phyloP scores from a whole-genome alignment of 176 grass and related monocot species.

The Carex kokanica region DNA sequence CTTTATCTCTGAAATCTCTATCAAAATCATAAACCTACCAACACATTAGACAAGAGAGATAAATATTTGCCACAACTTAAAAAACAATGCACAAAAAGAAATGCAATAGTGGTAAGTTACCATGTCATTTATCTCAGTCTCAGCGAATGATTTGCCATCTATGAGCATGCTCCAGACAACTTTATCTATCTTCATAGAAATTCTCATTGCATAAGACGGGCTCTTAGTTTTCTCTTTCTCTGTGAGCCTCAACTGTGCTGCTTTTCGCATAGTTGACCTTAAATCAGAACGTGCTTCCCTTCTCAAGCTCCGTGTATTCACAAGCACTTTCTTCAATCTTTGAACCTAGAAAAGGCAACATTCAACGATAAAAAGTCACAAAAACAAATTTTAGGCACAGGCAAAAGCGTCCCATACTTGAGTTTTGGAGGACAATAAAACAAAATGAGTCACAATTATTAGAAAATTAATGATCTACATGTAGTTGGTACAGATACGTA shows the following conservation, averaged over 20 bases:
- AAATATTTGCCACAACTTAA: not conserved
- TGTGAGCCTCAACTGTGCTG: conserved; percentile 66
- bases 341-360: conserved; percentile 46
- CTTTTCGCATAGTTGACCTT: conserved; percentile 72
- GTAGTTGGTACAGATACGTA: not conserved
- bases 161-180: conserved; percentile 85
- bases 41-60: conserved; percentile 35
- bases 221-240: conserved; percentile 99
- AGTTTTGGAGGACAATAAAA: not conserved
- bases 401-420: not conserved
- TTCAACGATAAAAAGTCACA: not conserved
- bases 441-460: not conserved
- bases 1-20: conserved; percentile 94
- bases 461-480: not conserved
- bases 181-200: conserved; percentile 82
- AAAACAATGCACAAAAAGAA: conserved; percentile 30
- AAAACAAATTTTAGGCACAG: not conserved
- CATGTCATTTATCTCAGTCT: conserved; percentile 92
- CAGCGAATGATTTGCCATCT: conserved; percentile 93
- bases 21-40: conserved; percentile 92
- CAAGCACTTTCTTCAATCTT: conserved; percentile 69
- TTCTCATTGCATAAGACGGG: conserved; percentile 94
- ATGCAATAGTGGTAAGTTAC: conserved; percentile 37
- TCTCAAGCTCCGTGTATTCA: conserved; percentile 44
- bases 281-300: conserved; percentile 77